Base-by-base conservation (phyloP, 1,284 basidiomycete genomes). In the Limonomyces culmigenus region DNA sequence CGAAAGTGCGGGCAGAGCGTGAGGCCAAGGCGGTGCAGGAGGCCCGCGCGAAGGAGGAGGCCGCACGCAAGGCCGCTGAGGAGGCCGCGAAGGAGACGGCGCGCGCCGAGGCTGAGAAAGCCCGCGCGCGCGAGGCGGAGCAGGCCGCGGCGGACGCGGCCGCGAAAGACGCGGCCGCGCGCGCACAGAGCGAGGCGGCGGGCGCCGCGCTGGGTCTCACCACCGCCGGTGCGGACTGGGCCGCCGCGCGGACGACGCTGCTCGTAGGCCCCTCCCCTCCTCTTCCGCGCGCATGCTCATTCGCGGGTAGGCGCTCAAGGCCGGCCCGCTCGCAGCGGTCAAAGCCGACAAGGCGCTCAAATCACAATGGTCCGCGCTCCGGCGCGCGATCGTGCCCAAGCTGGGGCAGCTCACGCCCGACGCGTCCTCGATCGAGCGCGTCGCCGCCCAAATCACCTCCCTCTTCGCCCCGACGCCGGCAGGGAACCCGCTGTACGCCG, bases 321-420 rank as follows among this genome's bases (percentile, higher is more conserved):
- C 53, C 1, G 66, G 75, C 6, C 65, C 81, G n/a, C 75, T 95
- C 54, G 72, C 70, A 31, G 50, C 54, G 6, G 74, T 92, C 37
- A 91, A 93, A 50, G 59, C 52, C 3, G 62, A 81, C 50, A 59
- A 67, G 37, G 58, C 58, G 5, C 42, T 65, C 38, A 77, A 72
- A 51, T 51, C 68, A 2, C 52, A 59, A 21, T 77, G 74, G 70
- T 68, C 60, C 35, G 63, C 60, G 33, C 66, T 73, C 23, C 84
- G 93, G 41, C 72, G 92, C 34, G 68, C 80, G 48, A 91, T 98
- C 38, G 89, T 78, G 2, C 81, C 87, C 19, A 88, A 87, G 50
- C 71, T 97, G 27, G 89, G 92, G 1, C 93, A 97, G 54, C 61
- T 97, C 23, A 91, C 88, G 10, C 86, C 88, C 46, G 81, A 91